A percentile compares a stretch with the other conserved stretches of the same genome.
Evolutionary conservation across 306 rosid genomes (phyloP).

Genomic region (Ormosia emarginata): DNA sequence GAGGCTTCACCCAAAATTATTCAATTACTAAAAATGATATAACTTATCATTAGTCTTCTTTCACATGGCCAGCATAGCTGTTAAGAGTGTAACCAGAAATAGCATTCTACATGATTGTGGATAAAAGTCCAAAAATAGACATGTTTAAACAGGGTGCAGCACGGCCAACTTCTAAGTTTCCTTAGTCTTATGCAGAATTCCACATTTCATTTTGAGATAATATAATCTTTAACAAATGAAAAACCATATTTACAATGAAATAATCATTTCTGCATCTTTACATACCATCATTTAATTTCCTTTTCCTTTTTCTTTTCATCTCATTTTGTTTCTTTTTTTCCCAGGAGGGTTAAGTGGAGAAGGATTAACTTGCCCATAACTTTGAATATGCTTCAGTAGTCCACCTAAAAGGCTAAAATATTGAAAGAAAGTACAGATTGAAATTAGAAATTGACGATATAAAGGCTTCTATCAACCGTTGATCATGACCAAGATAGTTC

Average conservation of each 20-base stretch:
- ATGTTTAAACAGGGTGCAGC: not conserved
- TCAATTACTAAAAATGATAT: not conserved
- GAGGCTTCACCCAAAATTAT: conserved; percentile 1
- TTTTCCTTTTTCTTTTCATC: not conserved
- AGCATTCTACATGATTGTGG: not conserved
- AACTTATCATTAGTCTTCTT: not conserved
- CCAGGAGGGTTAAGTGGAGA: not conserved
- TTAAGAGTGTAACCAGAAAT: not conserved
- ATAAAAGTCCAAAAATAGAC: not conserved
- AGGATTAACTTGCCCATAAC: not conserved
- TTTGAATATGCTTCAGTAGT: conserved; percentile 9
- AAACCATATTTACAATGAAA: not conserved
- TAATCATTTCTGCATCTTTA: not conserved
- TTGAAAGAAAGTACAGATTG: not conserved
- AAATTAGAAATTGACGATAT: not conserved
- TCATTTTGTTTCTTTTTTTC: not conserved
- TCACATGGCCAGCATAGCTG: not conserved
- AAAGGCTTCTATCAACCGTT: not conserved
- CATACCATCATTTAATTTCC: conserved; percentile 14
- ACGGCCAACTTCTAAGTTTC: not conserved
- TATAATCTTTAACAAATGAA: not conserved
- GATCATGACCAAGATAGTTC: not conserved
- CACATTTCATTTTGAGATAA: conserved; percentile 4
- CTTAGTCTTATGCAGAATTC: not conserved
- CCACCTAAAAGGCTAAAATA: not conserved